Conservation (phyloP, 257 asterid genomes). For the Solanum virginianum region DNA sequence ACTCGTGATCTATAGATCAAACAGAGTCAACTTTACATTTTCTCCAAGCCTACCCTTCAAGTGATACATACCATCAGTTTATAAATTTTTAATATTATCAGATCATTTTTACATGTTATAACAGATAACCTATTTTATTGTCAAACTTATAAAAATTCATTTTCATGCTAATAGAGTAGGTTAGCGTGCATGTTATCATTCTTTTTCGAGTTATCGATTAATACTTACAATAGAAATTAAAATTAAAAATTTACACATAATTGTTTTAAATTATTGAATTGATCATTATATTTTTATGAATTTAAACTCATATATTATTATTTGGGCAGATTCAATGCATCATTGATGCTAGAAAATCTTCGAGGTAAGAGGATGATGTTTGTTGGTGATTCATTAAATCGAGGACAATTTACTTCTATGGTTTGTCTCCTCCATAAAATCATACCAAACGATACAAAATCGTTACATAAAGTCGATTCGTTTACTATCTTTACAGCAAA, state of each 20-base stretch:
- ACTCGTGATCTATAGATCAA: not conserved
- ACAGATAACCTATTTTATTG: not conserved
- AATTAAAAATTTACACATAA: not conserved
- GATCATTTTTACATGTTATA: not conserved
- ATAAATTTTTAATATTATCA: not conserved
- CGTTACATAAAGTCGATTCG: conserved; percentile 28
- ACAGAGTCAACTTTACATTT: not conserved
- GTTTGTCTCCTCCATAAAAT: conserved; percentile 51
- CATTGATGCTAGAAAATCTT: conserved; percentile 57
- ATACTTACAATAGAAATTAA: not conserved
- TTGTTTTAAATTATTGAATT: not conserved
- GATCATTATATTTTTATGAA: not conserved
- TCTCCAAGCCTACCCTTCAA: not conserved
- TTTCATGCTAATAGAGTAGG: not conserved
- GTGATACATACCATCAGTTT: not conserved
- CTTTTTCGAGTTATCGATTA: not conserved
- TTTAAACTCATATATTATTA: not conserved
- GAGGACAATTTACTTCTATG: conserved; percentile 64
- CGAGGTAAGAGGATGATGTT: conserved; percentile 70
- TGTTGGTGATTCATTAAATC: conserved; percentile 71
- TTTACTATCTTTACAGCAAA: conserved; percentile 47
- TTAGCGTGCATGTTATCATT: not conserved
- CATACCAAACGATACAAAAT: conserved; percentile 44
- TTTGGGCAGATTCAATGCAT: conserved; percentile 51
- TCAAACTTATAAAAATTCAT: not conserved